phyloP scores from a whole-genome alignment of 495 filamentous ascomycete species.

The Umbilicaria muhlenbergii region DNA sequence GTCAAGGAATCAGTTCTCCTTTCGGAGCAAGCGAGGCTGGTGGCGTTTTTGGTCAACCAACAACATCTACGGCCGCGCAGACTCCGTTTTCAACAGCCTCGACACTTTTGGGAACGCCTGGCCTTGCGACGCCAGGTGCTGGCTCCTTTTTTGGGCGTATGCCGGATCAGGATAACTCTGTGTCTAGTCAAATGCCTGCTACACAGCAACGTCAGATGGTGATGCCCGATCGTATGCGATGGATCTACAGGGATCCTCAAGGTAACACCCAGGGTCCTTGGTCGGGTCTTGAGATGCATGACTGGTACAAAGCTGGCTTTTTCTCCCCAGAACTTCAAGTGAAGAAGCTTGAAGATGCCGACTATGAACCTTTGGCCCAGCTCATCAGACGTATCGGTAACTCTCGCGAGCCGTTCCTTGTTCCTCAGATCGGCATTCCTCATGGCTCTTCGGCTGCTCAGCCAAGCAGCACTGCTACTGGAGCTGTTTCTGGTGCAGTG shows the following conservation, averaged over 20 bases:
- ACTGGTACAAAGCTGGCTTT: constrained; percentile 98
- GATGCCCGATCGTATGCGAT: constrained; percentile 98
- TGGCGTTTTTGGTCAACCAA: constrained; percentile 3
- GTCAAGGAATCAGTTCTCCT: constrained; percentile 4
- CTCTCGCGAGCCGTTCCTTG: constrained; percentile 90
- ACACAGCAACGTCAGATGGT: constrained; percentile 81
- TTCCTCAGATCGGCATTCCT: constrained; percentile 87
- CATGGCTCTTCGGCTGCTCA: constrained; percentile 53
- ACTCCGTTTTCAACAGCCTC: constrained; percentile 6
- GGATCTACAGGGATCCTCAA: constrained; percentile 93
- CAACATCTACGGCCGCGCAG: constrained; percentile 7
- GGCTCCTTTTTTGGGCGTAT: constrained; percentile 7
- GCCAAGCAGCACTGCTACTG: constrained; percentile 25
- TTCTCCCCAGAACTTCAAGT: constrained; percentile 89
- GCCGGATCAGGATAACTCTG: constrained; percentile 18
- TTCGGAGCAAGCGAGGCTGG: constrained; percentile 8
- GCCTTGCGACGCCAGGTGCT: constrained; percentile 4
- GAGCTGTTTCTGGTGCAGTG: constrained; percentile 22
- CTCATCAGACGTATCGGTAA: constrained; percentile 93
- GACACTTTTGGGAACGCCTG: neutral
- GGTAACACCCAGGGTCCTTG: constrained; percentile 86
- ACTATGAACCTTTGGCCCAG: constrained; percentile 93
- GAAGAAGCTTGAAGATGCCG: constrained; percentile 78
- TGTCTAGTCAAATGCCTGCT: constrained; percentile 41
- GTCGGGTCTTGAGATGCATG: constrained; percentile 95